Base-by-base conservation (phyloP, 805 yeast species). In the Zygosaccharomyces rouxii region DNA sequence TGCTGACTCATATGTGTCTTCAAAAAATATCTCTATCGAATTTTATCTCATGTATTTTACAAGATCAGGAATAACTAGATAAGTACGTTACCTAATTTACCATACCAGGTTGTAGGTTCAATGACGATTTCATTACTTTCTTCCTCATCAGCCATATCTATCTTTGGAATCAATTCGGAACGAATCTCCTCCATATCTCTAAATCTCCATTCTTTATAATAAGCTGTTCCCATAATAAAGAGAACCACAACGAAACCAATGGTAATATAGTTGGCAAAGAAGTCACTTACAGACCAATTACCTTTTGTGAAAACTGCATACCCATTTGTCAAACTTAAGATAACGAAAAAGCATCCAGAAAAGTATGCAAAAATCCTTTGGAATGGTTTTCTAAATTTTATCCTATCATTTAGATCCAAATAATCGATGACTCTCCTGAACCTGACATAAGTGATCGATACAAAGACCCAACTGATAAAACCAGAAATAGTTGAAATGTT, bases 401-500 rank as follows among this genome's bases (percentile, higher is more conserved):
- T 5, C 28, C 42, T 23, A 10, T 38, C 30, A 13, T 35, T 35
- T 21, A 21, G 18, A 18, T 35, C 18, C 21, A n/a, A 35, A 35
- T 35, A 16, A 35, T 35, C 22, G 7, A 35, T 35, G 16, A 84
- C 86, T 56, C 76, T 77, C 67, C 84, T 77, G 72, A 76, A 80
- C 66, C 84, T 69, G 35, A 77, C 49, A 57, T 77, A 78, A n/a
- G 80, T 74, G 28, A 71, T 59, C 19, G 75, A 59, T 31, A 78
- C 72, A 37, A 73, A 65, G 29, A 78, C 57, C 85, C 84, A 79
- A 18, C 81, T 71, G 38, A 79, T 60, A 59, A 80, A 79, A 3
- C 84, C 84, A 2, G 83, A 77, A 42, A 79, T 74, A 26, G 84
- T 80, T 16, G 80, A 71, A 50, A 81, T 74, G 58, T 80, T 81